A percentile compares a stretch with the other conserved stretches of the same genome.
Conservation (phyloP, 331 rosid genomes). For the Acacia concinna region DNA sequence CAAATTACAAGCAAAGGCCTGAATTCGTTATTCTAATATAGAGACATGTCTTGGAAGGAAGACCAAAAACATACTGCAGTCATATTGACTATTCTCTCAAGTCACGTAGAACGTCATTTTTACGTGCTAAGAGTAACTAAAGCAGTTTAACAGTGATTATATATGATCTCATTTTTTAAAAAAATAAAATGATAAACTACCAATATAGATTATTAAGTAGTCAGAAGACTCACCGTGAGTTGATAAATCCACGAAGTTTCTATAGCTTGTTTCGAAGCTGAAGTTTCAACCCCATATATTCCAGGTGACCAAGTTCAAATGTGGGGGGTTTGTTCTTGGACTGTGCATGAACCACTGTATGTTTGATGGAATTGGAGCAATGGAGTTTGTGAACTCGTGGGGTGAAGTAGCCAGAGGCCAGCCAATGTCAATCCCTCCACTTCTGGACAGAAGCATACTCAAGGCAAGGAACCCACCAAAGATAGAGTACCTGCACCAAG, state of each 20-base stretch:
- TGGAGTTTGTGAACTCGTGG: constrained; percentile 89
- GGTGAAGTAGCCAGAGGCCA: constrained; percentile 58
- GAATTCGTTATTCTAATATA: background rate
- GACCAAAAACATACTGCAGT: background rate
- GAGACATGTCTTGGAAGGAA: background rate
- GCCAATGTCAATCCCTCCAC: constrained; percentile 54
- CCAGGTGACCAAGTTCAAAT: constrained; percentile 77
- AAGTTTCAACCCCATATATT: constrained; percentile 15
- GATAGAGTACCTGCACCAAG: constrained; percentile 58
- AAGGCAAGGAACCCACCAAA: constrained; percentile 54
- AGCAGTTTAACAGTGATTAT: background rate
- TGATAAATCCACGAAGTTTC: background rate
- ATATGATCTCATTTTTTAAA: background rate
- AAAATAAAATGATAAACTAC: constrained; percentile 4
- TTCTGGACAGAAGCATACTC: constrained; percentile 58
- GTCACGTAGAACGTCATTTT: background rate
- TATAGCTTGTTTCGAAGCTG: background rate
- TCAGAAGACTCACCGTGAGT: constrained; percentile 1
- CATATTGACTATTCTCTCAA: background rate
- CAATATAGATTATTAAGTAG: background rate
- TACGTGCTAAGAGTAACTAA: background rate
- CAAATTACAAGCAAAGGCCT: background rate
- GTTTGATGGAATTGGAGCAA: constrained; percentile 82
- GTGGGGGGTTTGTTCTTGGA: constrained; percentile 83
- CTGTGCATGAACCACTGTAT: constrained; percentile 82